phyloP scores from a whole-genome alignment of 495 filamentous ascomycete genomes.

The Pseudotulostoma volvatum region DNA sequence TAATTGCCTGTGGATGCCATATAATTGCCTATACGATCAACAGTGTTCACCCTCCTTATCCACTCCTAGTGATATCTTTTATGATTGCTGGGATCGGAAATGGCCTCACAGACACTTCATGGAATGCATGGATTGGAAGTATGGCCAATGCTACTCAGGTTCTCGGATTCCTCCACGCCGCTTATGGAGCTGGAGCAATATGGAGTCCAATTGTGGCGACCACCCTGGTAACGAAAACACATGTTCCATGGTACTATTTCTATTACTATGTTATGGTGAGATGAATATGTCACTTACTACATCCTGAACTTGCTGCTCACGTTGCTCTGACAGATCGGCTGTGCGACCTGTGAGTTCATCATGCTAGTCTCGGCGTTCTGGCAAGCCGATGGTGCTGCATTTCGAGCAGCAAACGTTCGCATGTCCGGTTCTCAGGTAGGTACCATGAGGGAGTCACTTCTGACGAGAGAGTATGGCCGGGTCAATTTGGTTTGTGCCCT shows the following conservation, averaged over 20 bases:
- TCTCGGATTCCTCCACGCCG: slow-evolving; percentile 39
- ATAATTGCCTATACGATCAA: slow-evolving; percentile 41
- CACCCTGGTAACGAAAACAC: slow-evolving; percentile 32
- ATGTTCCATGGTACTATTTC: slow-evolving; percentile 37
- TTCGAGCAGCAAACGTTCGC: slow-evolving; percentile 32
- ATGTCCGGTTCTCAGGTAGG: slow-evolving; percentile 24
- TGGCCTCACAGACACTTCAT: slow-evolving; percentile 38
- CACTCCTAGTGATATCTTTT: slow-evolving; percentile 36
- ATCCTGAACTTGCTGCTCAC: neutral
- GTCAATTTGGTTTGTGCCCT: slow-evolving; percentile 64
- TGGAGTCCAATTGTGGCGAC: slow-evolving; percentile 40
- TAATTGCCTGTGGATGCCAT: slow-evolving; percentile 44
- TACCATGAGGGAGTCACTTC: slow-evolving; percentile 39
- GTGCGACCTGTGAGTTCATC: slow-evolving; percentile 43
- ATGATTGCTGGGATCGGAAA: slow-evolving; percentile 40
- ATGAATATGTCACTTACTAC: neutral
- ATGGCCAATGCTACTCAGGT: slow-evolving; percentile 41
- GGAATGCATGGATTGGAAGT: slow-evolving; percentile 45
- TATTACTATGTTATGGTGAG: slow-evolving; percentile 42
- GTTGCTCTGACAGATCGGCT: slow-evolving; percentile 33
- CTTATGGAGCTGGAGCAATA: slow-evolving; percentile 41
- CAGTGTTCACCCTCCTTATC: slow-evolving; percentile 39
- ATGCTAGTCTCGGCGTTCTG: slow-evolving; percentile 46
- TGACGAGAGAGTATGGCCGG: slow-evolving; percentile 23
- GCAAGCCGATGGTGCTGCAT: slow-evolving; percentile 42